phyloP scores from a whole-genome alignment of 148 eudicot genomes.

The Vaccinium macrocarpon region DNA sequence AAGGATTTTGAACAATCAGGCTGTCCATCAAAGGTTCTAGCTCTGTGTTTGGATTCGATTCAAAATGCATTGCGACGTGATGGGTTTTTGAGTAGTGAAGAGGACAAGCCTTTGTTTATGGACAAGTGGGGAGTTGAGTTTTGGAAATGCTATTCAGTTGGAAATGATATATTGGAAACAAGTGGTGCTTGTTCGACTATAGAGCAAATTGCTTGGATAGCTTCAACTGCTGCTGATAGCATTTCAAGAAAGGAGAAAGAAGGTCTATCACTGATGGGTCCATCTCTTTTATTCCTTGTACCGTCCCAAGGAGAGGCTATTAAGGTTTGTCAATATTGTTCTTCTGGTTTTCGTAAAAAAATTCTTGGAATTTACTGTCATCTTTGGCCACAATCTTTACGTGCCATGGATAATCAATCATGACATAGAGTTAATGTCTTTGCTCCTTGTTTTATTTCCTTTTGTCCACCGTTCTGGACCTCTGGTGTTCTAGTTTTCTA shows the following conservation, averaged over 20 bases:
- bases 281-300: constrained; percentile 72
- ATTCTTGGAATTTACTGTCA: too few species aligned
- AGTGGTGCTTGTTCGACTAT: constrained; percentile 47
- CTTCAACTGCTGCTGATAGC: constrained; percentile 74
- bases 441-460: constrained; percentile 28
- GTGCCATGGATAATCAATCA: background rate
- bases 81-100: constrained; percentile 31
- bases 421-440: background rate
- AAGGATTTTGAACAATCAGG: constrained; percentile 20
- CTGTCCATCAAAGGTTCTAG: constrained; percentile 72
- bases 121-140: constrained; percentile 78
- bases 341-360: background rate
- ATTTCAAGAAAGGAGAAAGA: constrained; percentile 73
- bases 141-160: constrained; percentile 62
- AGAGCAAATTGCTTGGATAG: constrained; percentile 87
- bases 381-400: background rate
- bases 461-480: constrained; percentile 45
- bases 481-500: background rate
- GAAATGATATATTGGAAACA: constrained; percentile 61
- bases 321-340: constrained; percentile 41
- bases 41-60: constrained; percentile 65
- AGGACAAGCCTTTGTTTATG: constrained; percentile 43
- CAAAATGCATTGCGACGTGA: constrained; percentile 40
- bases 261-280: constrained; percentile 45
- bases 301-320: constrained; percentile 80